Conservation (phyloP, 1,139 yeast genomes). For the Yamadazyma jaroonii region DNA sequence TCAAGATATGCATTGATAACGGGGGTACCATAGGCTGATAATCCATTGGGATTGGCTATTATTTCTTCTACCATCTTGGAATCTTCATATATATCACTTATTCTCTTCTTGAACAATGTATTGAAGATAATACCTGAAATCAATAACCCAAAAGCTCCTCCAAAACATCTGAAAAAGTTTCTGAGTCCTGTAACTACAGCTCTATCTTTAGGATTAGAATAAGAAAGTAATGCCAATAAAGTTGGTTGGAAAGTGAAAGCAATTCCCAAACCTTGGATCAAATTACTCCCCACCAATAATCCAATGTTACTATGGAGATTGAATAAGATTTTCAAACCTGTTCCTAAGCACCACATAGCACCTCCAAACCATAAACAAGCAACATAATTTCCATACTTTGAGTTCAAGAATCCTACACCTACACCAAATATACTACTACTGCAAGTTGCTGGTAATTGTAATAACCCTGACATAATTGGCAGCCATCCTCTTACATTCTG, state of each 20-base stretch:
- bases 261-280: conserved; percentile 46
- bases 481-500: conserved; percentile 30
- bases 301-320: conserved; percentile 26
- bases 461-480: conserved; percentile 13
- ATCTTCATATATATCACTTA: conserved; percentile 1
- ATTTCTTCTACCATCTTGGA: conserved; percentile 2
- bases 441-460: conserved; percentile 15
- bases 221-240: conserved; percentile 50
- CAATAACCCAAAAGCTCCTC: conserved; percentile 54
- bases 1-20: not conserved
- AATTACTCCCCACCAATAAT: conserved; percentile 29
- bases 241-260: conserved; percentile 57
- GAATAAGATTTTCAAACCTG: conserved; percentile 36
- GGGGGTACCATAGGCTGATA: not conserved
- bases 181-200: conserved; percentile 53
- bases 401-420: conserved; percentile 36
- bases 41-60: conserved; percentile 4
- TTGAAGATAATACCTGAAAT: conserved; percentile 20
- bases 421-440: conserved; percentile 16
- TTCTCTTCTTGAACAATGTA: conserved; percentile 4
- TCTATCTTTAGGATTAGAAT: conserved; percentile 44
- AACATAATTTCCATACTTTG: conserved; percentile 38
- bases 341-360: conserved; percentile 38
- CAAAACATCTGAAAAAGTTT: conserved; percentile 51
- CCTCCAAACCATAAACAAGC: conserved; percentile 42